These are phyloP conservation scores for Aspergillus nomiae DNA, from an alignment of 2,329 filamentous ascomycete genomes.

Conservation along the genomic window DNA sequence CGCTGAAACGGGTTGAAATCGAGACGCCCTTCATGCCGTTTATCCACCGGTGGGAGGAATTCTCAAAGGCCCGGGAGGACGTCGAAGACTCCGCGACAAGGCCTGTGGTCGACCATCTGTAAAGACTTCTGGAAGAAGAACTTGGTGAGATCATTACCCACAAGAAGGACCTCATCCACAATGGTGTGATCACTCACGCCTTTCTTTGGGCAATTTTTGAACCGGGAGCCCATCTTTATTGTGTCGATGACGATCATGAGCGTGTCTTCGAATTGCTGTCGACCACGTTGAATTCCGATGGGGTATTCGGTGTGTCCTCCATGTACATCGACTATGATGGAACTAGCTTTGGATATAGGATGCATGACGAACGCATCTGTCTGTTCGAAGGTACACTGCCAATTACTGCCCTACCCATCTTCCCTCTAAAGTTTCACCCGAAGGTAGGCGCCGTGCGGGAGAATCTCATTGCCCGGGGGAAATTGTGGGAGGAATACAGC, in stretches of 20 bases:
- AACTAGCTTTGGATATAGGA: constrained; percentile 17
- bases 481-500: constrained; percentile 48
- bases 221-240: constrained; percentile 26
- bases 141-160: constrained; percentile 54
- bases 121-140: constrained; percentile 53
- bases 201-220: constrained; percentile 47
- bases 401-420: constrained; percentile 46
- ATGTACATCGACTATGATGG: constrained; percentile 26
- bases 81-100: constrained; percentile 48
- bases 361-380: constrained; percentile 7
- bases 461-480: constrained; percentile 49
- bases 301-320: constrained; percentile 8
- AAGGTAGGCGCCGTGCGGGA: constrained; percentile 41
- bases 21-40: constrained; percentile 63
- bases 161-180: constrained; percentile 54
- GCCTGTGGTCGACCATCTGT: constrained; percentile 52
- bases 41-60: constrained; percentile 64
- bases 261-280: constrained; percentile 15
- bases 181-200: constrained; percentile 57
- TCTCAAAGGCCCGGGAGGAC: constrained; percentile 47
- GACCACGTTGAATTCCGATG: constrained; percentile 1
- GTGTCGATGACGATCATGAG: background rate
- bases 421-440: constrained; percentile 49
- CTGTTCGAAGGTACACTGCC: constrained; percentile 38
- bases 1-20: constrained; percentile 64